These are phyloP conservation scores for Sinapis alba DNA, from an alignment of 441 rosid species.

Conservation along the genomic window DNA sequence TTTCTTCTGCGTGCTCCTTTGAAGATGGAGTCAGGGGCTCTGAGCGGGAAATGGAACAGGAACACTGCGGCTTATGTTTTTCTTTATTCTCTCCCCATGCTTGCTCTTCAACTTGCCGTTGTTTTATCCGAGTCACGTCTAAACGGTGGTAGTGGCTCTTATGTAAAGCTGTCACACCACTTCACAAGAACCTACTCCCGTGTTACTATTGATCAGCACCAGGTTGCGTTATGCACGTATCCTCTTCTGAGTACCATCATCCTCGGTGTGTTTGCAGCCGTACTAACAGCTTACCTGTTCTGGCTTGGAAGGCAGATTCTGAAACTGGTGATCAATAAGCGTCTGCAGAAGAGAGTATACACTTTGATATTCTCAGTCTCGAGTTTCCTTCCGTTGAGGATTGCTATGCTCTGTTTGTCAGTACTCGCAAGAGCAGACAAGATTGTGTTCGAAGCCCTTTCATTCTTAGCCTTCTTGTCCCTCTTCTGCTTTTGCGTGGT, in stretches of 20 bases:
- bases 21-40: constrained; percentile 73
- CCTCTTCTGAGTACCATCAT: constrained; percentile 87
- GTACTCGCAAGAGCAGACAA: constrained; percentile 73
- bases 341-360: constrained; percentile 88
- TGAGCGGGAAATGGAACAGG: constrained; percentile 76
- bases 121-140: constrained; percentile 67
- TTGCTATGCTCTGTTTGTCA: constrained; percentile 81
- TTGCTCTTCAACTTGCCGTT: constrained; percentile 79
- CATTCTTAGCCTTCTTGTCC: constrained; percentile 81
- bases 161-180: constrained; percentile 54
- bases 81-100: constrained; percentile 77
- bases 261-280: constrained; percentile 69
- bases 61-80: constrained; percentile 66
- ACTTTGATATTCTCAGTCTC: constrained; percentile 81
- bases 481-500: constrained; percentile 74
- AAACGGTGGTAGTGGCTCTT: constrained; percentile 55
- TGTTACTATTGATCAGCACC: constrained; percentile 38
- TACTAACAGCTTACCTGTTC: constrained; percentile 75
- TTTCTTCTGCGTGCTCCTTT: constrained; percentile 95
- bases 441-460: constrained; percentile 72
- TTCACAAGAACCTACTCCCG: constrained; percentile 64
- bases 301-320: constrained; percentile 89
- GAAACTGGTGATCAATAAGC: constrained; percentile 89
- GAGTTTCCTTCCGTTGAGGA: constrained; percentile 85
- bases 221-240: constrained; percentile 77